Evolutionary conservation across 73 alveolate genomes (phyloP), one percentile per base, ranked within the genome.

Genomic region (Paramecium tetraurelia): DNA sequence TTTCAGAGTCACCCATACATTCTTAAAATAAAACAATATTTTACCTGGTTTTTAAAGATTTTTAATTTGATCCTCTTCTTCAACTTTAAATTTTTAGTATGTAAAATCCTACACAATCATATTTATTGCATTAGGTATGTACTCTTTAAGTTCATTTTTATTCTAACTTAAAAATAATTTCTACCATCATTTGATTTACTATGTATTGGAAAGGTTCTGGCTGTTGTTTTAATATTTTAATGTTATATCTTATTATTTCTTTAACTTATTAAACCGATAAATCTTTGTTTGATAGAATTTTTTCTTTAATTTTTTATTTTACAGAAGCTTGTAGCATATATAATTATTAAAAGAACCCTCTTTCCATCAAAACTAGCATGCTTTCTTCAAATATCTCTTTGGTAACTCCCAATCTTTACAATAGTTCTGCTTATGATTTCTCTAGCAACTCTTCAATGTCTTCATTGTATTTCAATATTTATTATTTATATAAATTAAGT

Each of bases 41-140:
- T 8, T 80, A 80, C 90, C 90, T 20, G 36, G 71, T 35, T 44
- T 80, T n/a, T 40, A 80, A 20, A 80, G 33, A 48, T 48, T 44
- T 48, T 35, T 80, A 44, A 80, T 80, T 27, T 80, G 38, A 80
- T 80, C 90, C 27, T 80, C 90, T 27, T 80, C 90, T 48, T 80
- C 90, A 1, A 80, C 46, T 20, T 63, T 48, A 46, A 43, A 80
- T 6, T 80, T 41, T 44, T 43, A 21, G 46, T 18, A 48, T 41
- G 35, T 80, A 24, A 80, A 48, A 80, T 80, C 90, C 48, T 80
- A 48, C 3, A 80, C 75, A 4, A 80, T 80, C 57, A 80, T 38
- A 80, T 44, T 80, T 27, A 80, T 44, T 38, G 90, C 90, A 80
- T 44, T 41, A 2, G 90, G 90, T 14, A 46, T 80, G 24, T 31